Evolutionary conservation across 352 stramenopile genomes (phyloP), one percentile per base, ranked within the genome.

Genomic region (Nothophytophthora sp.): DNA sequence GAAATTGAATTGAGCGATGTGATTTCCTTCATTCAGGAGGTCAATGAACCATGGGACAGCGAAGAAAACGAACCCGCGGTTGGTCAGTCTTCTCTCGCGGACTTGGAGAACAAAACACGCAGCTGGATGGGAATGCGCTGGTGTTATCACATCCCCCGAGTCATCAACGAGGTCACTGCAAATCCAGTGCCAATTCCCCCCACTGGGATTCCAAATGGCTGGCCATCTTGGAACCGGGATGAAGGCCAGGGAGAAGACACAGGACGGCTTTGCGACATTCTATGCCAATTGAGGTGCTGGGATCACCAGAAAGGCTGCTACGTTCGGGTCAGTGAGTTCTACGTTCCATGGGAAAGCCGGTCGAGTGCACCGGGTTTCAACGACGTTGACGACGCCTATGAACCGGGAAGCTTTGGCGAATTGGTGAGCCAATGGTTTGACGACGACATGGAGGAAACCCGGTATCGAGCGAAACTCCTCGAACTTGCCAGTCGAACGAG

Each of bases 121-220:
- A 77, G 79, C 18, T 93, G 80, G 76, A 86, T 93, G 80, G 67
- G 60, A 24, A 83, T 94, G 73, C 81, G 73, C 19, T 94, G 84
- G 84, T 82, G 73, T 25, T 94, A 94, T 39, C 76, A 88, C 27
- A 54, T 92, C 18, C 81, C 84, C 28, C 70, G 84, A 47, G 69
- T 53, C 36, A 55, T 94, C 25, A 46, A 49, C 25, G 68, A 72
- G 37, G 74, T 92, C 25, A 46, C 71, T 24, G 74, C 67, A 12
- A 68, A 71, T 27, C 70, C 84, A 7, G 75, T 94, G 11, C 84
- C 81, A 0, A 57, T 86, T 40, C 81, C 81, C 44, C 75, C 81
- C 0, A 78, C 65, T 48, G 77, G 74, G 23, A 48, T 89, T 27
- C 71, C 77, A 19, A 70, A 39, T 50, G 79, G 70, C 5, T 94